These are phyloP conservation scores for Cadophora luteo-olivacea DNA, from an alignment of 2,329 filamentous ascomycete species.

Conservation along the genomic window DNA sequence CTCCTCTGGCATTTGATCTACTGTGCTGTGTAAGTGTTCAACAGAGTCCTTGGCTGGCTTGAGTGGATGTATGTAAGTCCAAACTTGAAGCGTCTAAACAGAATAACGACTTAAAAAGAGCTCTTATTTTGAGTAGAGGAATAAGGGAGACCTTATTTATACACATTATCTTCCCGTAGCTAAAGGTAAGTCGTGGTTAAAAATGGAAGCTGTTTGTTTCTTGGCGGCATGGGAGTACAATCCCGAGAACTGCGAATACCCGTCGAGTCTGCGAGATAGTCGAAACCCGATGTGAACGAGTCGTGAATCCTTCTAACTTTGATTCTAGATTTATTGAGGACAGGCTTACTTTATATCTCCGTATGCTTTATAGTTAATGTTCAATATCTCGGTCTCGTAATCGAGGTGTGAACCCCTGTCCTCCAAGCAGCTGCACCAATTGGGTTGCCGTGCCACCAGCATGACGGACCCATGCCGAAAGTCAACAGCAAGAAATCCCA, in stretches of 20 bases:
- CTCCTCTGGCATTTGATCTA: no score
- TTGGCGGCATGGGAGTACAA: background rate
- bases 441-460: slow-evolving; percentile 23
- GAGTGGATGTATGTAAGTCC: no score
- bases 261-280: background rate
- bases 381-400: background rate
- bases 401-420: slow-evolving; percentile 2
- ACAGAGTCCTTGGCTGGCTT: no score
- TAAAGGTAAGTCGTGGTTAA: background rate
- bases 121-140: background rate
- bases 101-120: background rate
- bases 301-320: background rate
- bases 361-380: background rate
- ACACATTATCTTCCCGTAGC: background rate
- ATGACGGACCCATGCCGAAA: slow-evolving; percentile 7
- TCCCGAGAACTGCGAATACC: background rate
- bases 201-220: background rate
- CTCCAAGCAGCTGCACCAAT: slow-evolving; percentile 1
- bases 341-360: background rate
- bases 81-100: no score
- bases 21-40: no score
- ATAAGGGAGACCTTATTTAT: background rate
- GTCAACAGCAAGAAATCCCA: slow-evolving; percentile 17
- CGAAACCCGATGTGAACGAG: background rate
- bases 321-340: background rate